Percentiles rank a stretch among this genome's conserved stretches.
Conservation (phyloP, 1,139 yeast species). For the Yamadazyma mexicana region DNA sequence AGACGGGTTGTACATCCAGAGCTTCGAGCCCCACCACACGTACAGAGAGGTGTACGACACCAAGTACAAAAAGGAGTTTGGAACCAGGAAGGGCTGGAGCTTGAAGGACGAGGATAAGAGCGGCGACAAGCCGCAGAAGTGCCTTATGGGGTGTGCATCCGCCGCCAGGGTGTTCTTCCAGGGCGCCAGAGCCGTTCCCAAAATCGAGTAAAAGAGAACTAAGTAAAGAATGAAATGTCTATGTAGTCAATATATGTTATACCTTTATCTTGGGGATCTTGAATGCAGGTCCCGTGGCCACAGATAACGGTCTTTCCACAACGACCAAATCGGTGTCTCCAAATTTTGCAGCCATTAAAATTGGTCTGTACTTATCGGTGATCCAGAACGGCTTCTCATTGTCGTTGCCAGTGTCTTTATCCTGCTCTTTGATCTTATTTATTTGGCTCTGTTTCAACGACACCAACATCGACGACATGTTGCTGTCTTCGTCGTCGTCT, state of each 20-base stretch:
- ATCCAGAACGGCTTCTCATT: constrained; percentile 62
- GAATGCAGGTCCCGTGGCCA: constrained; percentile 70
- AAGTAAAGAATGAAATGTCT: not conserved
- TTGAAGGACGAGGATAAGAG: constrained; percentile 48
- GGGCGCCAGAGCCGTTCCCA: constrained; percentile 57
- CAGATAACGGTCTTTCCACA: constrained; percentile 72
- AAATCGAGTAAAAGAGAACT: constrained; percentile 18
- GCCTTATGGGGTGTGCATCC: constrained; percentile 63
- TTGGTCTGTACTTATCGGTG: constrained; percentile 74
- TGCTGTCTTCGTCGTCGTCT: constrained; percentile 26
- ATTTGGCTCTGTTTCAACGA: constrained; percentile 34
- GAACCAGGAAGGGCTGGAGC: constrained; percentile 53
- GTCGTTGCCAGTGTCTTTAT: constrained; percentile 23
- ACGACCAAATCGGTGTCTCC: constrained; percentile 63
- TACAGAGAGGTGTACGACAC: constrained; percentile 49
- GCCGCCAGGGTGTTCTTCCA: constrained; percentile 73
- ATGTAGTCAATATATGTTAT: constrained; percentile 26
- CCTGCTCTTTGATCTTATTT: constrained; percentile 30
- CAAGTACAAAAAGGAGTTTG: constrained; percentile 54
- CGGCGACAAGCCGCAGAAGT: constrained; percentile 48
- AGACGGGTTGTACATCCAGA: constrained; percentile 63
- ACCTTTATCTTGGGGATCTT: constrained; percentile 66
- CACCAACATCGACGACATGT: constrained; percentile 31
- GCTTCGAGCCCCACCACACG: constrained; percentile 60
- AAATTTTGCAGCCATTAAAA: constrained; percentile 58